These are phyloP conservation scores for Claviceps purpurea DNA, from an alignment of 2,329 filamentous ascomycete species.

Conservation along the genomic window DNA sequence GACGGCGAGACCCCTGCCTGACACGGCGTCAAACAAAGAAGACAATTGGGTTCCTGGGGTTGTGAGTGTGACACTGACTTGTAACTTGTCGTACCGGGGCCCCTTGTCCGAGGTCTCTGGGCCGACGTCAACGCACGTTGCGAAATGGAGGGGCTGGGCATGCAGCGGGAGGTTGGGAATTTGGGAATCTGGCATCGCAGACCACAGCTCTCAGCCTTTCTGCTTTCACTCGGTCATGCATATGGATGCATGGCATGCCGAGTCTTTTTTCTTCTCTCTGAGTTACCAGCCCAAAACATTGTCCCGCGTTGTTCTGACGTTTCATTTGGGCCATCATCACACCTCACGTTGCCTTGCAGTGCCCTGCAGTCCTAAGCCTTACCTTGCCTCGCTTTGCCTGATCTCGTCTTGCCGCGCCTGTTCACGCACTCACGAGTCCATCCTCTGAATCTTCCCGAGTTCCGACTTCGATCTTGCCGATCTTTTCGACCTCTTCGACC, in stretches of 20 bases:
- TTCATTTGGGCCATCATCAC: neutral
- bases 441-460: too few species aligned
- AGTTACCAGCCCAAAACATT: neutral
- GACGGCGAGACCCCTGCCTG: neutral
- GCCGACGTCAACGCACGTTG: neutral
- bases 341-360: neutral
- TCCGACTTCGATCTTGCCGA: too few species aligned
- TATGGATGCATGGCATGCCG: neutral
- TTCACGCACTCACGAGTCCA: too few species aligned
- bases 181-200: too few species aligned
- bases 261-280: neutral
- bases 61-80: too few species aligned
- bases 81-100: neutral
- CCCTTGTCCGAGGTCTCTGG: neutral
- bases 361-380: too few species aligned
- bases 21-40: neutral
- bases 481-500: too few species aligned
- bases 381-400: too few species aligned
- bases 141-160: conserved; percentile 16
- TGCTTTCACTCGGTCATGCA: neutral
- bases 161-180: conserved; percentile 19
- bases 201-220: neutral
- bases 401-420: too few species aligned
- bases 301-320: neutral
- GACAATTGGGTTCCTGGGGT: neutral